Percentiles rank a stretch among this genome's conserved stretches.
Evolutionary conservation across 2,329 filamentous ascomycete genomes (phyloP).

Genomic region (Epichloe festucae): DNA sequence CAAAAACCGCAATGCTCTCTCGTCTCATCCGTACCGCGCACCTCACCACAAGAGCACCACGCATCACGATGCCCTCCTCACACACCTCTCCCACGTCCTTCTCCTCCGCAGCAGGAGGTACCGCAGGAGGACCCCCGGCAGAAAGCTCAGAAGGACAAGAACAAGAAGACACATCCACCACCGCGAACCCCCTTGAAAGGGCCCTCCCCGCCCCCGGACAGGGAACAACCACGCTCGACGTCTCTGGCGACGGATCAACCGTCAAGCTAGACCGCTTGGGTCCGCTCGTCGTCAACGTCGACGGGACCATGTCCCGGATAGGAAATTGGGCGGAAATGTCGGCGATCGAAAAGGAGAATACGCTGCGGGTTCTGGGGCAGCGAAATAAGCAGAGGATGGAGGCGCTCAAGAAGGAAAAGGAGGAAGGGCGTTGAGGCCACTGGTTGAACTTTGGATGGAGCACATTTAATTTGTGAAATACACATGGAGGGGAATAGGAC

Average conservation of each 20-base stretch:
- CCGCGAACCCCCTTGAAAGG: constrained; percentile 4
- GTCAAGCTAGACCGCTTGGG: constrained; percentile 56
- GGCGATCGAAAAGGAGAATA: constrained; percentile 52
- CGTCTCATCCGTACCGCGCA: not conserved
- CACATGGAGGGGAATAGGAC: too few relatives aligned
- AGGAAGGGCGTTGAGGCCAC: not conserved
- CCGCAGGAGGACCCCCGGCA: not conserved
- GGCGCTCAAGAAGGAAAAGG: constrained; percentile 24
- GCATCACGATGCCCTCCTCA: not conserved
- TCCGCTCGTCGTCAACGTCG: constrained; percentile 59
- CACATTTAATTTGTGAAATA: too few relatives aligned
- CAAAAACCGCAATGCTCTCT: not conserved
- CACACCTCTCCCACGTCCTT: not conserved
- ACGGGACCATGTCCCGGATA: constrained; percentile 60
- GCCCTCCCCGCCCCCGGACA: constrained; percentile 15
- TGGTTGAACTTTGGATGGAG: too few relatives aligned
- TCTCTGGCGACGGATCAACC: constrained; percentile 17
- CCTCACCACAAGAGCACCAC: not conserved
- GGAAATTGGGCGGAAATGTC: constrained; percentile 63
- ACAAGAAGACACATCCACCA: not conserved
- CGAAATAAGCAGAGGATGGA: constrained; percentile 53
- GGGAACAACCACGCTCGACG: constrained; percentile 16
- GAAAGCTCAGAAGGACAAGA: not conserved
- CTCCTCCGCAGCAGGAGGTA: not conserved
- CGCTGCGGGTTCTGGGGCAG: constrained; percentile 52